Evolutionary conservation across 495 filamentous ascomycete species (phyloP), one percentile per base, ranked within the genome.

Genomic region (Talaromyces nanjingensis): DNA sequence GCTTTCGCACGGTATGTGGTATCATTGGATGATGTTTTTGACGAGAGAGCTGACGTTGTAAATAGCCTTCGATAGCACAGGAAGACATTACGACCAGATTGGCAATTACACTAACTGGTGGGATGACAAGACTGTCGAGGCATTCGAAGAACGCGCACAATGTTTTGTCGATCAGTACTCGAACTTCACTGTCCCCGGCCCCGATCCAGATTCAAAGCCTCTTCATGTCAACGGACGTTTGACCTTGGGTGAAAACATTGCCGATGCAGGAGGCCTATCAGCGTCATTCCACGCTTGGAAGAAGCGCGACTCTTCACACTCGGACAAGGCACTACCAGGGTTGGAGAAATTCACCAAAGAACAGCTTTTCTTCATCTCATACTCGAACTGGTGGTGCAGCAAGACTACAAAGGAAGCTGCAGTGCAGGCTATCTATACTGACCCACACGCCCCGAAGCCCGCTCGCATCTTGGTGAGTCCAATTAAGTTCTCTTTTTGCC

Each of bases 191-290:
- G 83, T 90, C 11, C 74, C 79, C 9, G 83, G 81, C 0, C 71
- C 73, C 6, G 75, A 83, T 33, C 81, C 77, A 25, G 76, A 83
- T 27, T 82, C 77, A 31, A 79, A 86, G 65, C 74, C 80, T 6
- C 76, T 87, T 1, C 84, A 90, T 68, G 85, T 90, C 62, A 90
- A 89, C 64, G 89, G 89, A 37, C 74, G 74, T 20, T 73, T 87
- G 27, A 91, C 89, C 0, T 77, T 90, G 4, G 88, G 86, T 20
- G 89, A 92, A 77, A 91, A 91, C 68, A 89, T 91, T 59, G 87
- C 89, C 4, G 89, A 92, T 71, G 88, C 88, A 1, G 89, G 88
- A 34, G 89, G 89, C 6, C 67, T 92, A 20, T 76, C 79, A 29
- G 87, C 87, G 2, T 78, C 86, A 1, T 92, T 84, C 66, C 77